These are phyloP conservation scores for Lathyrus oleraceus DNA, from an alignment of 306 rosid species.

Conservation along the genomic window DNA sequence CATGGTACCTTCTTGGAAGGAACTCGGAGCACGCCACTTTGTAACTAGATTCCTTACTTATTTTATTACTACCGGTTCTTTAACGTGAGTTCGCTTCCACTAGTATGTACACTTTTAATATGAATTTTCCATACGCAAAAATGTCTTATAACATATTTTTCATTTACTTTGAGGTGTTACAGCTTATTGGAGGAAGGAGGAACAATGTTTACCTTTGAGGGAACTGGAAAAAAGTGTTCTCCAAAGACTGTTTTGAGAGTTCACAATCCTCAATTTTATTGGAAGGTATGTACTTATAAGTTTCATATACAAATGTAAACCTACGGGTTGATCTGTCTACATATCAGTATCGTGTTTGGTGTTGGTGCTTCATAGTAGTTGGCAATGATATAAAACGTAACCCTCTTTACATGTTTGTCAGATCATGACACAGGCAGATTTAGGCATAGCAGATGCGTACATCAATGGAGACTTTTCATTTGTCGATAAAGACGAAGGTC, in stretches of 20 bases:
- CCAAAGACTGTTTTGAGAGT: slow-evolving; percentile 56
- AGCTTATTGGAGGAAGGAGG: slow-evolving; percentile 95
- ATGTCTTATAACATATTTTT: neutral
- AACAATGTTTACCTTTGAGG: slow-evolving; percentile 74
- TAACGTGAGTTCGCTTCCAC: slow-evolving; percentile 61
- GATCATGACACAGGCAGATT: slow-evolving; percentile 88
- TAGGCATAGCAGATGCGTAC: slow-evolving; percentile 94
- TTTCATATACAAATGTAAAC: too few species aligned
- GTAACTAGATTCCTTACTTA: slow-evolving; percentile 64
- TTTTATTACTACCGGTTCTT: slow-evolving; percentile 63
- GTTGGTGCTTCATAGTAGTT: neutral
- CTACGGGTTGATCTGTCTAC: too few species aligned
- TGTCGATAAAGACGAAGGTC: slow-evolving; percentile 74
- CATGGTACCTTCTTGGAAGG: slow-evolving; percentile 81
- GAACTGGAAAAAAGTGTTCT: slow-evolving; percentile 49
- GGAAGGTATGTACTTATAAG: slow-evolving; percentile 64
- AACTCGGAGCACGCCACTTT: slow-evolving; percentile 72
- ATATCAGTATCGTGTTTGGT: neutral
- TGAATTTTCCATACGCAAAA: neutral
- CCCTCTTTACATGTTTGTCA: slow-evolving; percentile 34
- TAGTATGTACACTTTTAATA: neutral
- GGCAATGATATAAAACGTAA: neutral
- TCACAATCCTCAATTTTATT: slow-evolving; percentile 83
- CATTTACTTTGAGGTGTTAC: slow-evolving; percentile 10
- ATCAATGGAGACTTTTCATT: slow-evolving; percentile 74